Base-by-base conservation (phyloP, 345 rosid species). In the Ricinus communis region DNA sequence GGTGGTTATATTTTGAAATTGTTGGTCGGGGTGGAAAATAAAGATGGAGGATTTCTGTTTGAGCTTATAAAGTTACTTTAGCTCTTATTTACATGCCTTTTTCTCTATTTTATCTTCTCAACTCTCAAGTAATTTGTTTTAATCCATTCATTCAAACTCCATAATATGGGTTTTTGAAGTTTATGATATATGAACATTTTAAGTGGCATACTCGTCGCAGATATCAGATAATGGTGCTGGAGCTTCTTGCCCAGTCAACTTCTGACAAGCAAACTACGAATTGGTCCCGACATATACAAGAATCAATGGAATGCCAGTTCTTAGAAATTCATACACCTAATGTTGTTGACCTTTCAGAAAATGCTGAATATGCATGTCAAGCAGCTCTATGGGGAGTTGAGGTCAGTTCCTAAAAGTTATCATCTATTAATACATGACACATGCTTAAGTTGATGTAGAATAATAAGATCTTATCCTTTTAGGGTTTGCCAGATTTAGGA, bases 361-460 rank as follows among this genome's bases (percentile, higher is more conserved):
- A 80, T 73, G 83, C 87, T 5, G 90, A 87, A 52, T 88, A 90
- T 77, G 95, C 96, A 18, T 83, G 93, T 13, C 95, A 90, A 88
- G 97, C 96, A 50, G 96, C 97, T 69, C 76, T 94, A 0, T 91
- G 97, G 97, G 98, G 97, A 65, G 84, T 94, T 76, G 90, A 90
- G 91, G 97, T 94, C 85, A 31, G 87, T 72, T 38, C 28, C 66
- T 28, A 55, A 62, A 30, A 40, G 56, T 30, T 67, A 74, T 47
- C 71, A 58, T 65, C 8, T 71, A n/a, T 65, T 59, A 19, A 43
- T 12, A 1, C 41, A 24, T 38, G 7, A 45, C 50, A 25, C 62
- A 2, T 66, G 71, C 36, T 36, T 21, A 22, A 31, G 45, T 66
- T 66, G 76, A 74, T 69, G 70, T 80, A 68, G 87, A 73, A 77